A percentile compares a stretch with the other conserved stretches of the same genome.
Evolutionary conservation across 257 asterid species (phyloP).

Genomic region (Scutellaria barbata): DNA sequence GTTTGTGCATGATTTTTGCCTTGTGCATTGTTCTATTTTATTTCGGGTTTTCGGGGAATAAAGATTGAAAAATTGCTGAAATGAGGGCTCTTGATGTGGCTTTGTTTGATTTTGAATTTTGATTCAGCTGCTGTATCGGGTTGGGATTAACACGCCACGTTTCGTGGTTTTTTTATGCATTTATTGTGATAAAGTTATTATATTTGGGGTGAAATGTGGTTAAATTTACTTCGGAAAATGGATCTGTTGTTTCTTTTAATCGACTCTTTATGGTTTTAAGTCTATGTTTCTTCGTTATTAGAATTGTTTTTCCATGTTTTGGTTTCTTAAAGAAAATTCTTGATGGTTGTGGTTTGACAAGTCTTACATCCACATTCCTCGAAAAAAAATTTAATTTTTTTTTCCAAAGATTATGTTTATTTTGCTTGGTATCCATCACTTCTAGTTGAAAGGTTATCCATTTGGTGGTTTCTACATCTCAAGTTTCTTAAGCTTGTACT

Average conservation of each 20-base stretch:
- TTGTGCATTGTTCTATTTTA: conserved; percentile 25
- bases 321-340: neutral
- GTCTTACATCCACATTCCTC: neutral
- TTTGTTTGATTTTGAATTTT: conserved; percentile 33
- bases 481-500: too few relatives aligned
- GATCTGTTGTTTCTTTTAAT: conserved; percentile 14
- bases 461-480: too few relatives aligned
- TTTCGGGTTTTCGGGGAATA: conserved; percentile 35
- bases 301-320: conserved; percentile 22
- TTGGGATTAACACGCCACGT: conserved; percentile 28
- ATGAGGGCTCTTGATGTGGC: conserved; percentile 32
- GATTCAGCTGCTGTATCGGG: conserved; percentile 30
- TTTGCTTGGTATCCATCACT: too few relatives aligned
- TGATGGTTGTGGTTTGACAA: conserved; percentile 26
- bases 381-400: neutral
- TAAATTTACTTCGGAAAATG: conserved; percentile 10
- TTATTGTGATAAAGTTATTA: conserved; percentile 34
- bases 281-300: neutral
- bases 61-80: conserved; percentile 6
- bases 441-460: too few relatives aligned
- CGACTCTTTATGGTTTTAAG: conserved; percentile 16
- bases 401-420: neutral
- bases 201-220: conserved; percentile 35
- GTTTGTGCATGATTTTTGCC: conserved; percentile 33
- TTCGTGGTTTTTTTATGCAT: conserved; percentile 29